A percentile compares a stretch with the other conserved stretches of the same genome.
Conservation (phyloP, 2,329 filamentous ascomycete genomes). For the Stemphylium vesicarium region DNA sequence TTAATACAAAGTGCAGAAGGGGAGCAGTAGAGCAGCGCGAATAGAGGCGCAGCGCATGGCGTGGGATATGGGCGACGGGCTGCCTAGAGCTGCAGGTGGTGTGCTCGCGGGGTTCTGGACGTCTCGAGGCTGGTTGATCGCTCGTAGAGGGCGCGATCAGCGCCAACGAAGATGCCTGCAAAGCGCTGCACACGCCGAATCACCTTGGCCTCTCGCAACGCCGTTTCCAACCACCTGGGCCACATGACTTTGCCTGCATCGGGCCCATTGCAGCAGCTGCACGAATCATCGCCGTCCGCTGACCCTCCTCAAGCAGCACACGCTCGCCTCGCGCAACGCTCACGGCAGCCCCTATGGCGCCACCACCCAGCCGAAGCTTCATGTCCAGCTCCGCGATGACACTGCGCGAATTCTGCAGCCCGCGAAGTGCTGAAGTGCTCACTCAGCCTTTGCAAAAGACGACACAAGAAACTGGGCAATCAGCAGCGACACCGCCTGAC, state of each 20-base stretch:
- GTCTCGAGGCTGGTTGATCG: constrained; percentile 19
- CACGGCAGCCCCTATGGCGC: constrained; percentile 19
- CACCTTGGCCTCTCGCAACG: constrained; percentile 20
- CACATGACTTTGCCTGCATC: constrained; percentile 26
- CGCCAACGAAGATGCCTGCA: constrained; percentile 31
- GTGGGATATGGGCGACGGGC: constrained; percentile 19
- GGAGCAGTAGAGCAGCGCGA: constrained; percentile 18
- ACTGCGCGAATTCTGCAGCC: neutral
- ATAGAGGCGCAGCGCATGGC: constrained; percentile 34
- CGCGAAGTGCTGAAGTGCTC: constrained; percentile 4
- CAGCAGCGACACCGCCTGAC: too few species aligned
- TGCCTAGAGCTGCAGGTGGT: constrained; percentile 19
- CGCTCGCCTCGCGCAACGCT: constrained; percentile 26
- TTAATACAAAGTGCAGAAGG: constrained; percentile 24
- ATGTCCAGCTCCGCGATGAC: constrained; percentile 4
- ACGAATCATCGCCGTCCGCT: constrained; percentile 20
- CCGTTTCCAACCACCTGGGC: constrained; percentile 20
- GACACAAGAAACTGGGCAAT: neutral
- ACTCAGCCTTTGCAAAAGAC: constrained; percentile 5
- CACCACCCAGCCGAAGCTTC: constrained; percentile 3
- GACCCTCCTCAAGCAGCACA: constrained; percentile 20
- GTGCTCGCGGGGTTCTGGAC: constrained; percentile 12
- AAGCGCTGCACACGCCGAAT: constrained; percentile 17
- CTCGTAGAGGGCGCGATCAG: constrained; percentile 25
- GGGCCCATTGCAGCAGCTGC: constrained; percentile 16